Base-by-base conservation (phyloP, 2,329 filamentous ascomycete species). In the Hypomyces rosellus region DNA sequence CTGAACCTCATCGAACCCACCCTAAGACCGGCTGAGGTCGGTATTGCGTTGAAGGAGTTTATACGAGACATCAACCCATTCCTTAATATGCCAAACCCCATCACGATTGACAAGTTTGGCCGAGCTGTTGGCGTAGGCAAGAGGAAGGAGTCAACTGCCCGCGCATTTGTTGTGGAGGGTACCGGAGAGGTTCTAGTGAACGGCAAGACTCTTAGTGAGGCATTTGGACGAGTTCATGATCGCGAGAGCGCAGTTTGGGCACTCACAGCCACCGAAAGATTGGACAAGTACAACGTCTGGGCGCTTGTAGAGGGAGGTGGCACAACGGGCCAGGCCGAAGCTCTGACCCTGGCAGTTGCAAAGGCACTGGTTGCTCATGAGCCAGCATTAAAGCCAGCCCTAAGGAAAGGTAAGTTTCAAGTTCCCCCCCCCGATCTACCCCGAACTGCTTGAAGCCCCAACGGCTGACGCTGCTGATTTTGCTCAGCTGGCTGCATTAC, bases 201-300 rank as follows among this genome's bases (percentile, higher is more conserved):
- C 66, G 91, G 91, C 55, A 92, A 90, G 73, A 82, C 80, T n/a
- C 73, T 99, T 50, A 80, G 79, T 46, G 81, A 93, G 46, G 84
- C 82, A 18, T 99, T 99, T 67, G 88, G 85, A 34, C 84, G 93
- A 34, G 71, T 96, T 46, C 92, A 99, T 66, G 92, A 99, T 69
- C 84, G 93, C 40, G 93, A 97, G 74, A 96, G 89, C 64, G 92
- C 89, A 3, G 74, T 96, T 4, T 99, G 92, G 92, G 84, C 92
- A 7, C 71, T 99, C 63, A 89, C 91, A 62, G 79, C 83, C 45
- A 95, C 90, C 20, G 77, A 86, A 40, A 78, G 93, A 56, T 71
- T 95, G 57, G 90, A 96, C 75, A 97, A 96, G 70, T 99, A 99
- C 76, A 99, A 99, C 63, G 82, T 96, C 3, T 99, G 89, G 85